A percentile compares a stretch with the other conserved stretches of the same genome.
Evolutionary conservation across 257 asterid species (phyloP).

Genomic region (Gentiana macrophylla): DNA sequence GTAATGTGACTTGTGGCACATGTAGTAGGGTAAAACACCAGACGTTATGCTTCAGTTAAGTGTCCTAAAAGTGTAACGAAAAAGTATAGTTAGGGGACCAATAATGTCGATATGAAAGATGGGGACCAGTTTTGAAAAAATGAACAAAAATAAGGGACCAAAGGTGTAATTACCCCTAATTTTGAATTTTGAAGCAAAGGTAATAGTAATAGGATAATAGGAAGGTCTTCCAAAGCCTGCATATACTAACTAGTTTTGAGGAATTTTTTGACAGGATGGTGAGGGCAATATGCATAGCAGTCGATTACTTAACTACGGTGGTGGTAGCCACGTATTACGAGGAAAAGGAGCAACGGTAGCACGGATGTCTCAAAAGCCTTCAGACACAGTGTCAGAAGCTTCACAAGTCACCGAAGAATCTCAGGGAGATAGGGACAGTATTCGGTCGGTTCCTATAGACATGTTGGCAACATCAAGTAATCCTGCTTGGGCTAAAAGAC

Average conservation of each 20-base stretch:
- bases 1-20: too few species aligned
- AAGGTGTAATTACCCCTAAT: too few species aligned
- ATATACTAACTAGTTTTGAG: neutral
- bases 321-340: constrained; percentile 12
- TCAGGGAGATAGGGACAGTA: constrained; percentile 32
- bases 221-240: neutral
- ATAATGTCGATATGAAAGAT: too few species aligned
- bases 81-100: too few species aligned
- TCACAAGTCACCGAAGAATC: constrained; percentile 54
- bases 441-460: constrained; percentile 47
- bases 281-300: constrained; percentile 27
- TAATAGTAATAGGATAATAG: too few species aligned
- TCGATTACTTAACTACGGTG: constrained; percentile 22
- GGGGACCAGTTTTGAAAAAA: too few species aligned
- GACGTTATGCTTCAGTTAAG: neutral
- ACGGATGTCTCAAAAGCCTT: constrained; percentile 33
- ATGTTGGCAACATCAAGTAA: constrained; percentile 29
- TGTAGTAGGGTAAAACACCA: too few species aligned
- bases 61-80: neutral
- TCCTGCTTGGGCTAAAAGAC: constrained; percentile 42
- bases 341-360: constrained; percentile 40
- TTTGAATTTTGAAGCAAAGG: too few species aligned
- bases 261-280: constrained; percentile 28
- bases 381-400: constrained; percentile 58
- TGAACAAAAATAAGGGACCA: too few species aligned